phyloP scores from a whole-genome alignment of 1,139 yeast species.

The Protomyces gravidus region DNA sequence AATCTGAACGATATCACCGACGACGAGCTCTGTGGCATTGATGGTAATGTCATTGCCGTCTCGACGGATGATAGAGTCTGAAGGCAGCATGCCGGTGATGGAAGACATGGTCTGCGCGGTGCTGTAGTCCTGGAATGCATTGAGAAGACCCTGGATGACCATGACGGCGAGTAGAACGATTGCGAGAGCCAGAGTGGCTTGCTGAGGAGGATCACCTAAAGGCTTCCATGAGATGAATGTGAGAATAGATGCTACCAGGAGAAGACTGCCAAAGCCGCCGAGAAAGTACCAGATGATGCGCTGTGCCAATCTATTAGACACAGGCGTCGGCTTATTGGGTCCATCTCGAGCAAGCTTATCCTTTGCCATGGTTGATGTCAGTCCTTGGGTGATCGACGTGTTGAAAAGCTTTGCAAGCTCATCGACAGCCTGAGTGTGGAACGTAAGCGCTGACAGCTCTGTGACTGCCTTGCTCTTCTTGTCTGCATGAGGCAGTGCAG shows the following conservation, averaged over 20 bases:
- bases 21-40: conserved; percentile 66
- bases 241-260: conserved; percentile 48
- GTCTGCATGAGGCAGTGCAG: not conserved
- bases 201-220: conserved; percentile 50
- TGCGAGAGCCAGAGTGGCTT: conserved; percentile 49
- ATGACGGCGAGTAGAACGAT: conserved; percentile 48
- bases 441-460: conserved; percentile 39
- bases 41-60: conserved; percentile 60
- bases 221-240: conserved; percentile 52
- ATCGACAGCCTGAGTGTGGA: conserved; percentile 39
- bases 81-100: conserved; percentile 48
- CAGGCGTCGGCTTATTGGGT: conserved; percentile 36
- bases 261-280: conserved; percentile 52
- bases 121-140: conserved; percentile 52
- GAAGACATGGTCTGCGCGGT: conserved; percentile 52
- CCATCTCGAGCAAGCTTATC: conserved; percentile 41
- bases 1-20: conserved; percentile 72
- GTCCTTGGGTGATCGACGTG: conserved; percentile 40
- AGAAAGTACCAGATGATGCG: conserved; percentile 22
- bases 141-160: conserved; percentile 49
- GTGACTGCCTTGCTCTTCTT: conserved; percentile 12
- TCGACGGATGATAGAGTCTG: conserved; percentile 60
- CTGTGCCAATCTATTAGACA: conserved; percentile 11
- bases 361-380: conserved; percentile 38
- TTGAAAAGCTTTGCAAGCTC: conserved; percentile 39